These are phyloP conservation scores for Monosporascus sp. DNA, from an alignment of 2,329 filamentous ascomycete species.

Conservation along the genomic window DNA sequence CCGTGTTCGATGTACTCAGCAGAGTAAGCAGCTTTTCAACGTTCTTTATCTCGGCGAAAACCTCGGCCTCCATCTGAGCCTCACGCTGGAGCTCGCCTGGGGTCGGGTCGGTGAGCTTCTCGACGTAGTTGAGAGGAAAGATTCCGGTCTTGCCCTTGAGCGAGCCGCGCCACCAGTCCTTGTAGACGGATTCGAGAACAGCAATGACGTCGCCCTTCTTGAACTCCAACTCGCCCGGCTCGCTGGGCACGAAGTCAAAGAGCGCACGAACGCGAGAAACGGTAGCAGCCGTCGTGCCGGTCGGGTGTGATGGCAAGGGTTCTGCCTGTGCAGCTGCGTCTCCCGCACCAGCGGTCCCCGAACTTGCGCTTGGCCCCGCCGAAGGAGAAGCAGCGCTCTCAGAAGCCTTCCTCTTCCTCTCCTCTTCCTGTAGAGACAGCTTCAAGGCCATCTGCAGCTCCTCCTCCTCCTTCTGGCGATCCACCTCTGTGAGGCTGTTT, in stretches of 20 bases:
- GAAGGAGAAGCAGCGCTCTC: slow-evolving; percentile 29
- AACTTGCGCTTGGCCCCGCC: slow-evolving; percentile 25
- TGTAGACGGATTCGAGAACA: slow-evolving; percentile 95
- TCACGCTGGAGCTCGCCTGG: slow-evolving; percentile 90
- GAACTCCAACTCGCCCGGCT: slow-evolving; percentile 91
- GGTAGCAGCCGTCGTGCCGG: slow-evolving; percentile 90
- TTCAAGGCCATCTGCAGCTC: slow-evolving; percentile 94
- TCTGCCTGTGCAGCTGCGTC: slow-evolving; percentile 30
- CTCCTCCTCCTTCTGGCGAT: slow-evolving; percentile 93
- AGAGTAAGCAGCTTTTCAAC: slow-evolving; percentile 73
- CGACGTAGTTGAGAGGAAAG: slow-evolving; percentile 97
- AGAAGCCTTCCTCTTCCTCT: slow-evolving; percentile 47
- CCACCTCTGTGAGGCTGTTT: slow-evolving; percentile 80
- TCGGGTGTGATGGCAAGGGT: slow-evolving; percentile 55
- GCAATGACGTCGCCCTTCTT: slow-evolving; percentile 96
- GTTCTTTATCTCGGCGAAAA: slow-evolving; percentile 60
- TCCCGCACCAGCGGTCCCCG: slow-evolving; percentile 20
- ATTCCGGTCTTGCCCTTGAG: slow-evolving; percentile 93
- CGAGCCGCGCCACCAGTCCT: slow-evolving; percentile 99
- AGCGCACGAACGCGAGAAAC: slow-evolving; percentile 90
- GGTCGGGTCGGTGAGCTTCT: slow-evolving; percentile 93
- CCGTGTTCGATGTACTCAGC: slow-evolving; percentile 78
- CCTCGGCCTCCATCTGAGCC: slow-evolving; percentile 83
- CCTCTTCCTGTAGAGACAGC: slow-evolving; percentile 86
- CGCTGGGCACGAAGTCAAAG: slow-evolving; percentile 91